Base-by-base conservation (phyloP, 2,329 filamentous ascomycete genomes). In the Aspergillus terreus region DNA sequence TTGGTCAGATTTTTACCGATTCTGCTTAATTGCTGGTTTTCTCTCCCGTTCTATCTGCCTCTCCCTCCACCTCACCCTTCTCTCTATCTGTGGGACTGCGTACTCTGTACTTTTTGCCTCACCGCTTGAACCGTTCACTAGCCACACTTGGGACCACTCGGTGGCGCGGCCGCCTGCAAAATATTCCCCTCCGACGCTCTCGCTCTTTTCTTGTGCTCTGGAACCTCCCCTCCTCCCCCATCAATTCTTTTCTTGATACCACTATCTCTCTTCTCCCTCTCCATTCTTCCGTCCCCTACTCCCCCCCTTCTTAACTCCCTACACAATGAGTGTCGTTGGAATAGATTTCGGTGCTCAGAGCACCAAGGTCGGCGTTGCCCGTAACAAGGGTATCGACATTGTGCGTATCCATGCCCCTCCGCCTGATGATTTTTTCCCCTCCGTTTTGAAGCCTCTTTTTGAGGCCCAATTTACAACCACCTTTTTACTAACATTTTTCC, bases 301-400 rank as follows among this genome's bases (percentile, higher is more conserved):
- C 50, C 51, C 50, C 46, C 53, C 58, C 49, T 57, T 57, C 50
- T 55, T 53, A 46, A 50, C 56, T 52, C 54, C 41, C 45, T 56
- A 55, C 69, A 80, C 64, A 67, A 84, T 84, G 81, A 79, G 76
- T 74, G 81, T 83, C 69, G 81, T 85, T 66, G 91, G 91, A 76
- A 84, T 95, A 76, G 92, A 97, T 83, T 87, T 97, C 78, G 92
- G 92, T 79, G 90, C 90, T 63, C 85, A 95, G 74, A 96, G 95
- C 83, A 96, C 92, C 73, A 92, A 95, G 71, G 88, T 97, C 77
- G 92, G 92, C 73, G 92, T 97, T 75, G 94, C 94, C 71, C 86
- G 94, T 75, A 97, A 97, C 78, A 92, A 95, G 74, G 94, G 94
- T 78, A 94, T 99, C 75, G 94, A 99, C 81, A 94, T 99, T 73